These are phyloP conservation scores for Picea engelmannii DNA, from an alignment of 83 land plant genomes.

Conservation along the genomic window DNA sequence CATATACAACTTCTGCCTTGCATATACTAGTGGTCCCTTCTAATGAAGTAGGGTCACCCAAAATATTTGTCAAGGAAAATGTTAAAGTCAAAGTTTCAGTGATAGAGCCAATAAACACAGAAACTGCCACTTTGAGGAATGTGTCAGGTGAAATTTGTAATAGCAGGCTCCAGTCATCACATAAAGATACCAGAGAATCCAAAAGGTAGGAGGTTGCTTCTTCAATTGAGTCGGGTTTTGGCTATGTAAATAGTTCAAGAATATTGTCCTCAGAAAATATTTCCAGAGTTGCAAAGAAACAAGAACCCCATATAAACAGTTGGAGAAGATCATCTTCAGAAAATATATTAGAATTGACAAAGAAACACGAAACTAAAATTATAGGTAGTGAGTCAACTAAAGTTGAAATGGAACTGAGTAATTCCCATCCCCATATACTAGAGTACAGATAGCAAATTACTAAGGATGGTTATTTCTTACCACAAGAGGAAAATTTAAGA, in stretches of 20 bases:
- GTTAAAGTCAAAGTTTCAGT: too few species aligned
- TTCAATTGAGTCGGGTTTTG: slow-evolving; percentile 1
- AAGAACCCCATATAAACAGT: neutral
- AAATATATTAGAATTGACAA: neutral
- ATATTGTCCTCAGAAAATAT: neutral
- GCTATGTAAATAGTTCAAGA: neutral
- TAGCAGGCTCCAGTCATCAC: too few species aligned
- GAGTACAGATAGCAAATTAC: neutral
- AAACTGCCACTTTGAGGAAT: too few species aligned
- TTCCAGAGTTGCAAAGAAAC: neutral
- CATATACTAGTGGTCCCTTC: too few species aligned
- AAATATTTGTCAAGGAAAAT: too few species aligned
- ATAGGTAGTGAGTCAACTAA: neutral
- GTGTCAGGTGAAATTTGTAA: too few species aligned
- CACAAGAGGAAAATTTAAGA: slow-evolving; percentile 6
- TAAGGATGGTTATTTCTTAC: neutral
- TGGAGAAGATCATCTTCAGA: slow-evolving; percentile 12
- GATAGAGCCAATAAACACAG: too few species aligned
- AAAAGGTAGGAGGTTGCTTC: neutral
- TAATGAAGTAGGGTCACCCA: too few species aligned
- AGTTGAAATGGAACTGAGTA: neutral
- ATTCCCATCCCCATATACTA: neutral
- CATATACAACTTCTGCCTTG: too few species aligned
- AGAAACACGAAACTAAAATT: neutral
- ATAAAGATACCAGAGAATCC: too few species aligned